phyloP scores from a whole-genome alignment of 371 early-diverging fungal genomes.

The Mortierella sp. region DNA sequence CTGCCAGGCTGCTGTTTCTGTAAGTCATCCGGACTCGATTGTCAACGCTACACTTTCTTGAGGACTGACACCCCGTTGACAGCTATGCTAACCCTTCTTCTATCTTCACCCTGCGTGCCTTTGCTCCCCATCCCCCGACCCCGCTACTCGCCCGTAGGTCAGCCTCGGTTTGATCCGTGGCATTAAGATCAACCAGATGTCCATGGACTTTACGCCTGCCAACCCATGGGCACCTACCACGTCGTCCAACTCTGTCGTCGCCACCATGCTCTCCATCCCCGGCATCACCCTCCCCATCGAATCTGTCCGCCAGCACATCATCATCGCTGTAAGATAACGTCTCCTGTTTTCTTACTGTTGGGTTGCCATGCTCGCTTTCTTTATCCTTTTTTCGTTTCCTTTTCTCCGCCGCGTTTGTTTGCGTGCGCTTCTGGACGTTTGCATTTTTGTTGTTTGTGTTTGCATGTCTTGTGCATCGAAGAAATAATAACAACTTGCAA shows the following conservation, averaged over 20 bases:
- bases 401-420: background rate
- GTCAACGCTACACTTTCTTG: background rate
- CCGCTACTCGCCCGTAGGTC: constrained; percentile 13
- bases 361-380: background rate
- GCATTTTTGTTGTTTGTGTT: background rate
- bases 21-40: constrained; percentile 6
- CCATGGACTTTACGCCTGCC: constrained; percentile 51
- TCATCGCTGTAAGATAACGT: background rate
- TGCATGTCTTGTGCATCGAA: background rate
- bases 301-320: constrained; percentile 39
- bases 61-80: background rate
- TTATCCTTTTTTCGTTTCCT: too few species aligned
- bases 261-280: constrained; percentile 50
- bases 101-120: background rate
- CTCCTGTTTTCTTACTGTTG: background rate
- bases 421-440: background rate
- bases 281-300: constrained; percentile 48
- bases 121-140: background rate
- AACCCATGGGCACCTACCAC: constrained; percentile 41
- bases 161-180: constrained; percentile 37
- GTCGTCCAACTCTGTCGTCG: constrained; percentile 42
- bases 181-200: constrained; percentile 49
- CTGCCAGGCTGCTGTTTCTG: constrained; percentile 49
- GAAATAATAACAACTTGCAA: background rate
- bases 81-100: background rate